phyloP scores from a whole-genome alignment of 805 yeast species.

The Dipodascus albidus region DNA sequence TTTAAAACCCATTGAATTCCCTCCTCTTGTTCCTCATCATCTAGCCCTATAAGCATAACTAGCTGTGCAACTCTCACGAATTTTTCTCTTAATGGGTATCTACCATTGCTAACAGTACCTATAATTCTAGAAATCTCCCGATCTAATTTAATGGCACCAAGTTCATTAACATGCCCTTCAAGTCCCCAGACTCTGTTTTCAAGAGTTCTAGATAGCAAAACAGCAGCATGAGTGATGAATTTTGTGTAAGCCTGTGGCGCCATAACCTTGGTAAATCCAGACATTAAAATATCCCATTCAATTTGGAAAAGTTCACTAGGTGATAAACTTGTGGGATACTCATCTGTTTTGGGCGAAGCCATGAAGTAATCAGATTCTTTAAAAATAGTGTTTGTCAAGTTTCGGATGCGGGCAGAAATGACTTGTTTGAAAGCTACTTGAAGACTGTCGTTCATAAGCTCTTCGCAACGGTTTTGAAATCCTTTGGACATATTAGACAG shows the following conservation, averaged over 20 bases:
- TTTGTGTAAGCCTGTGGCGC: conserved; percentile 40
- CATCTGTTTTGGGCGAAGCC: conserved; percentile 16
- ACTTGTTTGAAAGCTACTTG: conserved; percentile 30
- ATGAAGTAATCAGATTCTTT: conserved; percentile 29
- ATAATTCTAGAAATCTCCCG: conserved; percentile 69
- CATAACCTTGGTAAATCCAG: conserved; percentile 53
- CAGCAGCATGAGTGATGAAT: conserved; percentile 40
- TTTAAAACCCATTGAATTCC: conserved; percentile 62
- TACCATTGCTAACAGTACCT: conserved; percentile 50
- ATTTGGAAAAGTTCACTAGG: conserved; percentile 34
- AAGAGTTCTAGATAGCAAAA: conserved; percentile 41
- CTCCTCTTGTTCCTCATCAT: conserved; percentile 46
- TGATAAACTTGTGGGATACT: conserved; percentile 16
- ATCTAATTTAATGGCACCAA: conserved; percentile 77
- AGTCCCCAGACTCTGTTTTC: conserved; percentile 61
- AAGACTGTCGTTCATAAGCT: conserved; percentile 34
- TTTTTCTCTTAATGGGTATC: conserved; percentile 63
- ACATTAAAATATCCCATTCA: conserved; percentile 53
- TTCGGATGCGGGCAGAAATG: conserved; percentile 27
- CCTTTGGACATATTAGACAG: conserved; percentile 20
- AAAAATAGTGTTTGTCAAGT: conserved; percentile 29
- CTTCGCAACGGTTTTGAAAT: conserved; percentile 25
- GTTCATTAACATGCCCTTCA: conserved; percentile 59
- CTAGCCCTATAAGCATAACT: conserved; percentile 70
- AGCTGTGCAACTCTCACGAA: conserved; percentile 78